phyloP scores from a whole-genome alignment of 257 asterid species.

The Solanum tacnaense region DNA sequence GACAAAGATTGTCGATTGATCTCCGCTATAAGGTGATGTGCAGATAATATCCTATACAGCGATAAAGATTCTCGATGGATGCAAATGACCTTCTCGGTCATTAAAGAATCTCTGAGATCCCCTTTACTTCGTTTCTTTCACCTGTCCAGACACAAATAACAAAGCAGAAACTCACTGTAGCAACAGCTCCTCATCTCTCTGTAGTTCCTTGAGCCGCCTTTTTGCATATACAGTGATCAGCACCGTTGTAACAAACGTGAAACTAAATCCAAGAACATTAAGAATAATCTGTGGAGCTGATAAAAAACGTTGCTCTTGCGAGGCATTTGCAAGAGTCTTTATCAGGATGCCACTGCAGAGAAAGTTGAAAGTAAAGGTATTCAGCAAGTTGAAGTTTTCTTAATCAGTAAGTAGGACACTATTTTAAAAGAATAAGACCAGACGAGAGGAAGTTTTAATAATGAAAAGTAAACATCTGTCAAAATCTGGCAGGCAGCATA shows the following conservation, averaged over 20 bases:
- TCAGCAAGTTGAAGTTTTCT: not conserved
- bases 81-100: not conserved
- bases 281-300: constrained; percentile 46
- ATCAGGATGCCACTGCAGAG: constrained; percentile 64
- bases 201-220: constrained; percentile 56
- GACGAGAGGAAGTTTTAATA: not conserved
- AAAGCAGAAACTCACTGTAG: constrained; percentile 29
- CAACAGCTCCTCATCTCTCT: constrained; percentile 49
- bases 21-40: not conserved
- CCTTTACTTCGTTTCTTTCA: not conserved
- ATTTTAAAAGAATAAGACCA: not conserved
- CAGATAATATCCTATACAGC: not conserved
- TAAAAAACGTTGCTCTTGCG: constrained; percentile 34
- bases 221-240: constrained; percentile 56
- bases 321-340: constrained; percentile 69
- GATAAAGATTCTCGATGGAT: not conserved
- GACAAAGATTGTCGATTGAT: not conserved
- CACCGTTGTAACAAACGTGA: constrained; percentile 46
- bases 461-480: not conserved
- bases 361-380: not conserved
- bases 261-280: constrained; percentile 51
- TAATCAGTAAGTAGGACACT: not conserved
- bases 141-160: not conserved
- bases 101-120: not conserved
- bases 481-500: not conserved